Base-by-base conservation (phyloP, 805 yeast species). In the Brettanomyces naardenensis region DNA sequence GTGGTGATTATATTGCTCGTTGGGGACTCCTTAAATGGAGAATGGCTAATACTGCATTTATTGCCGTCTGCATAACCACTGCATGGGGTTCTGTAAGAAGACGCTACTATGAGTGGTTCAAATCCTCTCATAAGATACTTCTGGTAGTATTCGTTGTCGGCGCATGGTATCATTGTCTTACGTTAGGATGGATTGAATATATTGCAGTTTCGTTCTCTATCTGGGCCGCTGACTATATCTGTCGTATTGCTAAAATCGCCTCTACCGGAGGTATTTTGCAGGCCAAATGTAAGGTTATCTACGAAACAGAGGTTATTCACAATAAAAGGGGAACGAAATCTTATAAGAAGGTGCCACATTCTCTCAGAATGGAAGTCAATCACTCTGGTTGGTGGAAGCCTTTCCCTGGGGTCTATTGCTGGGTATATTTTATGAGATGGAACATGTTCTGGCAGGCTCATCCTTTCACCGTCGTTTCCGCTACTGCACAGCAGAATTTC, bases 151-250 rank as follows among this genome's bases (percentile, higher is more conserved):
- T 73, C 43, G 54, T 70, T 11, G 53, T 61, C 35, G 68, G 71
- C 6, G 54, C 66, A 17, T 71, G 72, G 67, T 61, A 62, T 34
- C 77, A 71, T 44, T 66, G 76, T 36, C 46, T 56, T 39, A 62
- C 66, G n/a, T 40, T 66, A 37, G 72, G 71, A 1, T 73, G 74
- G 69, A 65, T 68, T 46, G 70, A 65, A 39, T 74, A 68, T 60
- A 48, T 69, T 17, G 75, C 72, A 40, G 70, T 75, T 4, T 52
- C 78, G 6, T 67, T 75, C 42, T 79, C 75, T 0, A 64, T 86
- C 6, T 87, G 95, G 95, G 68, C 64, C 2, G 66, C 75, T 45
- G 94, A 87, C 52, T 64, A 89, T 39, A 42, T 75, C 0, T 49
- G 72, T 11, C 68, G 95, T 44, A 42, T 78, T 9, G 59, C 68